Base-by-base conservation (phyloP, 495 filamentous ascomycete species). In the Neurospora sp. region DNA sequence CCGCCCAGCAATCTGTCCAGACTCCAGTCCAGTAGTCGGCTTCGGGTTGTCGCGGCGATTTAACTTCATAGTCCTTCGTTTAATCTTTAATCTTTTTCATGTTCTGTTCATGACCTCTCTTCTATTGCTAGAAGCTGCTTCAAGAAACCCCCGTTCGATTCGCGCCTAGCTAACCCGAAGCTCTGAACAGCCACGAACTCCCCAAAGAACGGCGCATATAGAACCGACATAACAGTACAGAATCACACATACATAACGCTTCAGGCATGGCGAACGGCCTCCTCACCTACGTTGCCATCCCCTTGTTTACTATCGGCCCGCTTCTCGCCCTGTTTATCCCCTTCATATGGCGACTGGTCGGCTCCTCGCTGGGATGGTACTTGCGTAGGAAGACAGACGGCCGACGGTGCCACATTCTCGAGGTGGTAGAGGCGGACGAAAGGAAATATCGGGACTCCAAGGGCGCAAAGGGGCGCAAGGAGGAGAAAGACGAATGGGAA, bases 371-470 rank as follows among this genome's bases (percentile, higher is more conserved):
- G 22, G 93, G 92, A 71, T 91, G 87, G 87, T 86, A 88, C 77
- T 85, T 95, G 72, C 85, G 87, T 68, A 89, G 85, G 77, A 88
- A 88, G 76, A 92, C 91, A 3, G 87, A 87, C 37, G 88, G 88
- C 76, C 88, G 85, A 37, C 84, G 91, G 35, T 82, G 86, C 42
- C 86, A 89, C 75, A 84, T 91, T 38, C 83, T 93, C 74, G 82
- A 90, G 69, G 84, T 87, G 69, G 86, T 87, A 69, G 83, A 88
- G 70, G 82, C 83, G 16, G 90, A 92, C 41, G 88, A 92, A 72
- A 83, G 88, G 70, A 86, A 84, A 45, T 84, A 84, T 44, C 80
- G 77, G 53, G 78, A 76, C 45, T 65, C 65, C 82, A 40, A 81
- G 82, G 69, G 22, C 20, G 70, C 65, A 83, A 40, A 80, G 82